Evolutionary conservation across 179 eudicot genomes (phyloP), one percentile per base, ranked within the genome.

Genomic region (Spinacia oleracea): DNA sequence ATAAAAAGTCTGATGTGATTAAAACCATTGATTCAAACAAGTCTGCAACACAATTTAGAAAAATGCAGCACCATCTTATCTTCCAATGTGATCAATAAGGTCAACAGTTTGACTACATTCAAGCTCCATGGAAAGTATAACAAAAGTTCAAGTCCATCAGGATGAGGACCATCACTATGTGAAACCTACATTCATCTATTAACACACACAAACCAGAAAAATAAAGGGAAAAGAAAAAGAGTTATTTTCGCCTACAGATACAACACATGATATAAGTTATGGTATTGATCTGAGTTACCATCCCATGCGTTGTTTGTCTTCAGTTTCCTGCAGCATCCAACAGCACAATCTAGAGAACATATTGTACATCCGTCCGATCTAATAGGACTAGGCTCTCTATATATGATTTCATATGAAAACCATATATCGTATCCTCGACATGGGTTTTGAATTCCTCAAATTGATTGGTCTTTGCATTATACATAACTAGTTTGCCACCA

Each of bases 311-410:
- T 29, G 38, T 50, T 5, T 31, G 16, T 3, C 40, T 56, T 34
- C 29, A 10, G 0, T 9, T 23, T 15, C 4, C 27, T 5, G 51
- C 20, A 45, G 2, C 55, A 31, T 63, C 67, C 46, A 35, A 50
- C 1, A 50, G 42, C n/a, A 23, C 21, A 72, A 0, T 69, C 55
- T 64, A 32, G 69, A 15, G 72, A 72, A 72, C 31, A 15, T 48
- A 9, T 8, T 48, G 53, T 20, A 64, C 77, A 60, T 83, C 59
- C 18, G 7, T 25, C 31, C 35, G 50, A 79, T 76, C 72, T 53
- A 86, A 81, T 29, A 90, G 80, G 79, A 82, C 86, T 9, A 90
- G 76, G 84, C 91, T 88, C 82, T 89, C 89, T 77, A 84, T 69
- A 60, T 84, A 89, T 3, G 77, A 65, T 75, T 78, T 81, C 78